Percentiles rank a stretch among this genome's conserved stretches.
Conservation (phyloP, 2,329 filamentous ascomycete species). For the Penicillium sp. region DNA sequence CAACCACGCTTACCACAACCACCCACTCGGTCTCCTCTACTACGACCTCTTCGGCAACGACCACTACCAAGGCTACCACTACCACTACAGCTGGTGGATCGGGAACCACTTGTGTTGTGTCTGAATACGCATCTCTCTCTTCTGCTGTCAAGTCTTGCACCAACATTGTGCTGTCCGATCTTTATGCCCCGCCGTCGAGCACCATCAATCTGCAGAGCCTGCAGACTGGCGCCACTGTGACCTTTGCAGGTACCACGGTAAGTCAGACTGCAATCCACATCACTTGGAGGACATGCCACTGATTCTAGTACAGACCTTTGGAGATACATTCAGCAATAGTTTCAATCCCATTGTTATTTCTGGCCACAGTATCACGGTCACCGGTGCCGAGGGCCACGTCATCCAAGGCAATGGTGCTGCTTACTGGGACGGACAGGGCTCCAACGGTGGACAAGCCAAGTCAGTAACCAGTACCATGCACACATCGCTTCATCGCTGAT, state of each 20-base stretch:
- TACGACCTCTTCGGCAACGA: slow-evolving; percentile 5
- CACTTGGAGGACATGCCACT: neutral
- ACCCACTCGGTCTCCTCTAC: slow-evolving; percentile 6
- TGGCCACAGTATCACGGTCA: slow-evolving; percentile 46
- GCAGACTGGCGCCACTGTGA: slow-evolving; percentile 45
- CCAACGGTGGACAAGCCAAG: slow-evolving; percentile 47
- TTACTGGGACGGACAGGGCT: slow-evolving; percentile 52
- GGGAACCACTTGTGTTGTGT: slow-evolving; percentile 15
- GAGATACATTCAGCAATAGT: slow-evolving; percentile 40
- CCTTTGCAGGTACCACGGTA: slow-evolving; percentile 43
- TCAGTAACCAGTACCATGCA: neutral
- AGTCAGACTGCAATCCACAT: neutral
- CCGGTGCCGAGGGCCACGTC: slow-evolving; percentile 36
- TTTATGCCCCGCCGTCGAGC: slow-evolving; percentile 42
- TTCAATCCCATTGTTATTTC: slow-evolving; percentile 43
- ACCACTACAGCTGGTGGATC: neutral
- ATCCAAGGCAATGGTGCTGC: slow-evolving; percentile 44
- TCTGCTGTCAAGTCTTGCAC: slow-evolving; percentile 46
- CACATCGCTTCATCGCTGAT: neutral
- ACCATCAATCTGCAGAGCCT: slow-evolving; percentile 47
- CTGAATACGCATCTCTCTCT: slow-evolving; percentile 34
- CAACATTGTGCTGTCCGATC: slow-evolving; percentile 44
- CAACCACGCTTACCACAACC: slow-evolving; percentile 13
- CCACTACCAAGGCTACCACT: neutral
- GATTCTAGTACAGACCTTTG: slow-evolving; percentile 32